Conservation (phyloP, 208 protist genomes). For the Trypanosoma mega region DNA sequence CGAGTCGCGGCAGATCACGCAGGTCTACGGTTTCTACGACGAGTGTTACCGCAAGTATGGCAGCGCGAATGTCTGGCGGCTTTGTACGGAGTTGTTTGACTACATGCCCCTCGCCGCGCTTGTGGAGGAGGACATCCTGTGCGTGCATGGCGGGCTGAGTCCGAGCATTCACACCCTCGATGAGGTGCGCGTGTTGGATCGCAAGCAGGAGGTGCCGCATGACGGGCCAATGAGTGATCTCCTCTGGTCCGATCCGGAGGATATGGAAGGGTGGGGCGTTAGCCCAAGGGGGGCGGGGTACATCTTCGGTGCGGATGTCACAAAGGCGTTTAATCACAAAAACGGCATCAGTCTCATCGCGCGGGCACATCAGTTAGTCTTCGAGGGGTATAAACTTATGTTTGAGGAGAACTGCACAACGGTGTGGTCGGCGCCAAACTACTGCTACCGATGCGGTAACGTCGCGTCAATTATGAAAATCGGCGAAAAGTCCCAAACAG, state of each 20-base stretch:
- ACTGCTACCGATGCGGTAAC: conserved; percentile 96
- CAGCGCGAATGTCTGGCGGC: conserved; percentile 85
- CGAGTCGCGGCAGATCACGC: conserved; percentile 96
- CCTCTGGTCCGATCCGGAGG: conserved; percentile 93
- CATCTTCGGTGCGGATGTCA: conserved; percentile 81
- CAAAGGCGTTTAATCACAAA: conserved; percentile 79
- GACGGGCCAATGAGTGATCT: conserved; percentile 90
- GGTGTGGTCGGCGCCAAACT: conserved; percentile 96
- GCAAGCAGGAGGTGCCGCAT: conserved; percentile 90
- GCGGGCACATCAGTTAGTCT: conserved; percentile 89
- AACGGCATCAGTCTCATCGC: conserved; percentile 89
- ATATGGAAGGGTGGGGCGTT: conserved; percentile 84
- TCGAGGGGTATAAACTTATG: conserved; percentile 94
- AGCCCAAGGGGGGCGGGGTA: conserved; percentile 87
- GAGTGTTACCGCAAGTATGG: conserved; percentile 95
- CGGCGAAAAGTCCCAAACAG: conserved; percentile 69
- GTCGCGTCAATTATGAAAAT: conserved; percentile 93
- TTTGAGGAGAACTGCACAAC: conserved; percentile 93
- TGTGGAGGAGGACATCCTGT: conserved; percentile 91
- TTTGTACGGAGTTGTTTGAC: conserved; percentile 92
- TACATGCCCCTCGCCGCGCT: conserved; percentile 93
- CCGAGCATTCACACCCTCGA: conserved; percentile 82
- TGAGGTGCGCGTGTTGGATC: conserved; percentile 83
- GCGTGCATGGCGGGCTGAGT: conserved; percentile 93
- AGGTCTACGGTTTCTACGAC: conserved; percentile 97